Evolutionary conservation across 176 grass and related monocot genomes (phyloP).

Genomic region (Pontederia paniculata): DNA sequence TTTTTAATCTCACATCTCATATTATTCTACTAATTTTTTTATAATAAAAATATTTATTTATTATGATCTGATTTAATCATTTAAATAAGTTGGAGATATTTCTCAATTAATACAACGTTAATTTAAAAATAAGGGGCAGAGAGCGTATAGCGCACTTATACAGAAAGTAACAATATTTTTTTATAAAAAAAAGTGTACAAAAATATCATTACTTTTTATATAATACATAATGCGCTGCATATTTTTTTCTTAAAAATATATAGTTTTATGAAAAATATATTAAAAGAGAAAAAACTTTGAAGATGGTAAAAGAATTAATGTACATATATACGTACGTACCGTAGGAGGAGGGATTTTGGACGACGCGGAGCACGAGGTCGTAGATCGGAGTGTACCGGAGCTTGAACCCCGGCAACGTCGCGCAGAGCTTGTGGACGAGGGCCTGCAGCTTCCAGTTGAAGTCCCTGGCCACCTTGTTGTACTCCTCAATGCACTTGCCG

Average conservation of each 20-base stretch:
- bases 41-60: no score
- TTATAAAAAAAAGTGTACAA: neutral
- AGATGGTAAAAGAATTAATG: neutral
- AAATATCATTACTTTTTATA: neutral
- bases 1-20: no score
- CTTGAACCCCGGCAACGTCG: conserved; percentile 15
- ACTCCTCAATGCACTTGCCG: conserved; percentile 41
- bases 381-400: conserved; percentile 28
- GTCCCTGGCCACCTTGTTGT: conserved; percentile 24
- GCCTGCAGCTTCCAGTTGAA: conserved; percentile 31
- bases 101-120: no score
- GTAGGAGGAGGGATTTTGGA: conserved; percentile 21
- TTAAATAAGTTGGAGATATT: no score
- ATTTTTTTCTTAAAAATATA: neutral
- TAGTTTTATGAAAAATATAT: neutral
- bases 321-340: no score
- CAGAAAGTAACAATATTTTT: neutral
- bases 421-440: conserved; percentile 17
- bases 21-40: no score
- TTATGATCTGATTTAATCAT: no score
- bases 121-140: no score
- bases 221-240: neutral
- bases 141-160: no score
- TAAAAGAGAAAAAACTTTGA: neutral
- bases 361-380: conserved; percentile 4